Evolutionary conservation across 2,329 filamentous ascomycete genomes (phyloP).

Genomic region (Fonsecaea pugnacius): DNA sequence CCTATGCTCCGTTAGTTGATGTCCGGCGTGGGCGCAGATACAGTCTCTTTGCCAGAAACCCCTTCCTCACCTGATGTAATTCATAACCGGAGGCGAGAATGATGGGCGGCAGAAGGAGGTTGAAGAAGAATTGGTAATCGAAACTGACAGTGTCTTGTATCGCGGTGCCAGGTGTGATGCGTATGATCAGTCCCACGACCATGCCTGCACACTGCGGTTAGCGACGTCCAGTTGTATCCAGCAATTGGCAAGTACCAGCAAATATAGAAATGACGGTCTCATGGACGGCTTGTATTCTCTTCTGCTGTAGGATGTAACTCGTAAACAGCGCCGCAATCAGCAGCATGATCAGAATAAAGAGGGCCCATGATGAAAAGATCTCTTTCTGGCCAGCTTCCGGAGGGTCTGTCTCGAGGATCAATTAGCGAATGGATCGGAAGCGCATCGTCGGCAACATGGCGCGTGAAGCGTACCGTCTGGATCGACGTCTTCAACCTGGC

Average conservation of each 20-base stretch:
- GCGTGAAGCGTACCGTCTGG: constrained; percentile 29
- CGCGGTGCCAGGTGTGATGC: constrained; percentile 77
- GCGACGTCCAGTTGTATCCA: background rate
- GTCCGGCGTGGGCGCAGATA: background rate
- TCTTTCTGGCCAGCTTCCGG: constrained; percentile 88
- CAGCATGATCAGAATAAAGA: constrained; percentile 94
- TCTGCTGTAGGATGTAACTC: constrained; percentile 94
- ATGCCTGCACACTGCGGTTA: constrained; percentile 67
- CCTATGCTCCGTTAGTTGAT: constrained; percentile 46
- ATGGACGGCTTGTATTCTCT: constrained; percentile 95
- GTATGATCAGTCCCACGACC: constrained; percentile 87
- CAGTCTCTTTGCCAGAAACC: constrained; percentile 10
- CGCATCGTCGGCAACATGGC: background rate
- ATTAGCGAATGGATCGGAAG: constrained; percentile 13
- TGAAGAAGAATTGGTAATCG: constrained; percentile 99
- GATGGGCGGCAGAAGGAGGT: constrained; percentile 95
- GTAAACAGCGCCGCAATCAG: constrained; percentile 94
- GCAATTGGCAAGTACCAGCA: constrained; percentile 65
- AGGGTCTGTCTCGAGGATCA: constrained; percentile 53
- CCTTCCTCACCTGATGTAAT: constrained; percentile 71
- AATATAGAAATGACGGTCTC: constrained; percentile 99
- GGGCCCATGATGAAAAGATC: constrained; percentile 92
- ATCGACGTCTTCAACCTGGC: constrained; percentile 34
- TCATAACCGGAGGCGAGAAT: constrained; percentile 97
- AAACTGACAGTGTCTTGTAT: constrained; percentile 93